These are phyloP conservation scores for Saturnispora dispora DNA, from an alignment of 805 yeast species.

Conservation along the genomic window DNA sequence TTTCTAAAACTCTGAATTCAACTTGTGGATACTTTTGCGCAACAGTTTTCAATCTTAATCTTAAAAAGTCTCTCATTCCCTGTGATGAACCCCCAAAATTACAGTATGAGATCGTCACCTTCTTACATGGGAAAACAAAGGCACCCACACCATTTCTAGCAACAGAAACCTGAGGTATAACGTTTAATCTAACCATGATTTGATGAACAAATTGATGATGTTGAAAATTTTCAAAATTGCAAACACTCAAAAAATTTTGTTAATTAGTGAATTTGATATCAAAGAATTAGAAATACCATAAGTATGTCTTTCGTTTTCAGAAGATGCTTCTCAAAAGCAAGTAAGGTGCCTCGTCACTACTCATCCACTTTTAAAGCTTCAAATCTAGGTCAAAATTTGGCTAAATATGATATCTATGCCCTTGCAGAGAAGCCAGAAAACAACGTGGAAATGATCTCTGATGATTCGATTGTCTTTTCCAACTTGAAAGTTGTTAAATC, in stretches of 20 bases:
- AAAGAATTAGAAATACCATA: too few species aligned
- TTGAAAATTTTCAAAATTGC: neutral
- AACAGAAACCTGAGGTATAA: constrained; percentile 47
- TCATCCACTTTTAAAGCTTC: constrained; percentile 26
- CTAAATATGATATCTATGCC: constrained; percentile 38
- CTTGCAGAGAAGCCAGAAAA: constrained; percentile 37
- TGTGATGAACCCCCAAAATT: constrained; percentile 94
- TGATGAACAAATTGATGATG: neutral
- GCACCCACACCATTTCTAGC: constrained; percentile 75
- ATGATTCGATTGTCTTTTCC: constrained; percentile 52
- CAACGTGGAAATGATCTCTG: constrained; percentile 41
- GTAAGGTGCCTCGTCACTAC: constrained; percentile 12
- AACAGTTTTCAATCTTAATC: constrained; percentile 40
- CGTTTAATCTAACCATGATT: constrained; percentile 38
- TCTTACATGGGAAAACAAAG: constrained; percentile 64
- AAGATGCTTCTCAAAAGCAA: constrained; percentile 11
- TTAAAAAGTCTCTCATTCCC: constrained; percentile 65
- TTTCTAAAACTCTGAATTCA: constrained; percentile 60
- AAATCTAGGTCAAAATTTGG: constrained; percentile 29
- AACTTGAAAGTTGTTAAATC: constrained; percentile 41
- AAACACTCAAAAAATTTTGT: neutral
- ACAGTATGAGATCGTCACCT: constrained; percentile 71
- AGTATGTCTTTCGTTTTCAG: neutral
- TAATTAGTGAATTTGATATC: too few species aligned
- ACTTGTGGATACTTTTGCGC: constrained; percentile 58